Percentiles rank a stretch among this genome's conserved stretches.
These are phyloP conservation scores for Boletellus emodensis DNA, from an alignment of 768 basidiomycete genomes.

Conservation along the genomic window DNA sequence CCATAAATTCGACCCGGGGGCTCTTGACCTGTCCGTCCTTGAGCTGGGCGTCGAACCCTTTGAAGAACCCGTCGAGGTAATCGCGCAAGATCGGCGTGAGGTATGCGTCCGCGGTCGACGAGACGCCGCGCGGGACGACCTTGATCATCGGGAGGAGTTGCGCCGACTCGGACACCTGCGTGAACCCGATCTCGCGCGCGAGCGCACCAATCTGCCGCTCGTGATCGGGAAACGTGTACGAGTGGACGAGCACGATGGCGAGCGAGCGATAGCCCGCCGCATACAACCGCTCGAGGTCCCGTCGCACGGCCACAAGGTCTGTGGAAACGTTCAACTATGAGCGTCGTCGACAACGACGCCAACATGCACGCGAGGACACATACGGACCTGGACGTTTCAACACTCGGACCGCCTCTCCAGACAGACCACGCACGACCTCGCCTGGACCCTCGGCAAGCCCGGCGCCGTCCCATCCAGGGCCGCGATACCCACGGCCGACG, in stretches of 20 bases:
- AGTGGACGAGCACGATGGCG: slow-evolving; percentile 87
- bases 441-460: no score
- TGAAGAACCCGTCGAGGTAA: slow-evolving; percentile 90
- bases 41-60: slow-evolving; percentile 77
- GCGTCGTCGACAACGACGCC: background rate
- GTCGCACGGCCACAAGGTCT: slow-evolving; percentile 53
- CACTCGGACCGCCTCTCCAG: no score
- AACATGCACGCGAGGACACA: background rate
- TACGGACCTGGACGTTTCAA: slow-evolving; percentile 59
- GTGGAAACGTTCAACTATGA: background rate
- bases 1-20: slow-evolving; percentile 92
- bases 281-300: slow-evolving; percentile 67
- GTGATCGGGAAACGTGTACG: slow-evolving; percentile 88
- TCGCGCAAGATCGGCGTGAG: slow-evolving; percentile 82
- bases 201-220: slow-evolving; percentile 68
- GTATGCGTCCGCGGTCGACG: slow-evolving; percentile 93
- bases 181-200: slow-evolving; percentile 81
- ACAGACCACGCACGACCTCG: no score
- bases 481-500: no score
- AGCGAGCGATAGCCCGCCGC: slow-evolving; percentile 82
- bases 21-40: slow-evolving; percentile 54
- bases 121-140: slow-evolving; percentile 89
- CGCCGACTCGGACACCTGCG: slow-evolving; percentile 84
- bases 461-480: no score
- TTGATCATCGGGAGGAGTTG: slow-evolving; percentile 93